phyloP scores from a whole-genome alignment of 176 grass and related monocot genomes.

The Themeda triandra region DNA sequence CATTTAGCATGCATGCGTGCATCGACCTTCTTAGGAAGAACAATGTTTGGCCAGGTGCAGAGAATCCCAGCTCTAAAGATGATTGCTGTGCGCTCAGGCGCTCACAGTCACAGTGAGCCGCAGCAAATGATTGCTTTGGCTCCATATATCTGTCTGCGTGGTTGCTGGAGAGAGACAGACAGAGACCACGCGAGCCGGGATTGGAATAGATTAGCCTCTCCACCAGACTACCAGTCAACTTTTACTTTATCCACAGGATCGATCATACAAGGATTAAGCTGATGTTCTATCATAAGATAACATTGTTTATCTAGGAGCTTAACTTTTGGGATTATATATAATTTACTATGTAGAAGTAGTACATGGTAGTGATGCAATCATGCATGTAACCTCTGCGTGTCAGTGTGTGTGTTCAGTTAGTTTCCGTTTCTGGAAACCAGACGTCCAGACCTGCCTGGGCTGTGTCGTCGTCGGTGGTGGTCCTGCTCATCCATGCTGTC shows the following conservation, averaged over 20 bases:
- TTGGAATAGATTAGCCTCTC: neutral
- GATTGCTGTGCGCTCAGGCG: constrained; percentile 7
- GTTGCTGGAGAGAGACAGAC: neutral
- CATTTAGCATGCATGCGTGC: too few species aligned
- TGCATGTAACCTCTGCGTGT: neutral
- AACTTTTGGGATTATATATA: constrained; percentile 1
- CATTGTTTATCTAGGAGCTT: neutral
- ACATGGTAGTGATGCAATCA: neutral
- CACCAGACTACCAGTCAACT: neutral
- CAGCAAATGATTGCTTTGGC: constrained; percentile 51
- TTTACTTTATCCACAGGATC: neutral
- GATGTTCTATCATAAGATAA: constrained; percentile 7
- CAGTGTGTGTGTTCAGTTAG: neutral
- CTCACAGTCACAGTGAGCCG: neutral
- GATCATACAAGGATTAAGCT: constrained; percentile 8
- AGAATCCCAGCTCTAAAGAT: constrained; percentile 15
- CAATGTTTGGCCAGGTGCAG: too few species aligned
- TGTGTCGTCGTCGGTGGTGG: constrained; percentile 18
- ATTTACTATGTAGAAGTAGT: neutral
- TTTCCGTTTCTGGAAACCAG: constrained; percentile 39
- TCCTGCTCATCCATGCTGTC: neutral
- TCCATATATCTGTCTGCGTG: constrained; percentile 14
- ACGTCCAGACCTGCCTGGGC: neutral
- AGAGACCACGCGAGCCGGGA: neutral
- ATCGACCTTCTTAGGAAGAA: too few species aligned